Evolutionary conservation across 176 grass and related monocot species (phyloP), one percentile per base, ranked within the genome.

Genomic region (Aegilops speltoides): DNA sequence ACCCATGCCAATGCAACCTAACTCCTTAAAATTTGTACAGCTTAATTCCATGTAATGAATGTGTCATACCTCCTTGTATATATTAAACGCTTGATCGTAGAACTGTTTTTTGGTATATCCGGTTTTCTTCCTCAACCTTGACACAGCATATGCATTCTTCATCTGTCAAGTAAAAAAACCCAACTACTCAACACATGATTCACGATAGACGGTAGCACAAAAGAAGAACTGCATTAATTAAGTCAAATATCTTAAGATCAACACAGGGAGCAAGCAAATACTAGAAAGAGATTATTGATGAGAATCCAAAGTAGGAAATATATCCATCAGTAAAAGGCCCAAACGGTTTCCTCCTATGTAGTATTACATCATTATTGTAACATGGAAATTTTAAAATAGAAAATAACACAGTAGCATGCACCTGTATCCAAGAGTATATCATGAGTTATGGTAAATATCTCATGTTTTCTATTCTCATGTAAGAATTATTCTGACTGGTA

Each of bases 71-170:
- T 94, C 96, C 84, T 94, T 96, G 84, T 98, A 98, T 77, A 98
- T 89, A 69, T 89, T 94, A 54, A 98, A 82, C 82, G 93, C 93
- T 79, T 96, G 88, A 46, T 96, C 79, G 80, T 98, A 98, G 81
- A 98, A 98, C 63, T 89, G 69, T 15, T 88, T 96, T 89, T 95
- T 98, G 25, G 92, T 94, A 84, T 96, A 96, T 37, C 96, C 96
- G 72, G 90, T 87, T 86, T 90, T 91, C 86, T 98, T 94, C 86
- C 90, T 94, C 79, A 98, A 83, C 83, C 71, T 96, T 25, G 64
- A 88, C 81, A 98, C 89, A 9, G 96, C 93, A 94, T 94, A 98
- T 77, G 92, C 96, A 77, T 76, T 98, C 90, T 95, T 98, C 96
- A 98, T 89, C 96, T 98, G 86, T 87, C 67, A 90, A 73, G 60